A percentile compares a stretch with the other conserved stretches of the same genome.
Evolutionary conservation across 352 stramenopile species (phyloP).

Genomic region (Globisporangium takayamanum): DNA sequence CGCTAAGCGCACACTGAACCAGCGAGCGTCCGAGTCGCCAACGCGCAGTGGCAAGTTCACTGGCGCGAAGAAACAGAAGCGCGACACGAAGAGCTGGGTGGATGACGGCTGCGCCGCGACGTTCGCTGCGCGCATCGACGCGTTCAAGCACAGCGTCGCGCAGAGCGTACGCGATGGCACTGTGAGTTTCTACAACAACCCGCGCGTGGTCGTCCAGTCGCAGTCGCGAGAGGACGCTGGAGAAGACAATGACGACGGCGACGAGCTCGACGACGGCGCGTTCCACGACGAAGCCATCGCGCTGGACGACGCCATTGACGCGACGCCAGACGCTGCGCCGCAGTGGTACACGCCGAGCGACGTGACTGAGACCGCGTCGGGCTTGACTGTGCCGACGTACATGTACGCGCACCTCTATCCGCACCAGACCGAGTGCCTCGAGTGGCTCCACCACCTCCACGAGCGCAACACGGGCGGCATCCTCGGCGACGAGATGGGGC

Average conservation of each 20-base stretch:
- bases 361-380: conserved; percentile 50
- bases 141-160: conserved; percentile 23
- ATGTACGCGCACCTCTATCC: conserved; percentile 83
- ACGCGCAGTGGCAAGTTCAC: conserved; percentile 5
- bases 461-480: conserved; percentile 96
- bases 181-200: conserved; percentile 45
- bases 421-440: conserved; percentile 93
- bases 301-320: neutral
- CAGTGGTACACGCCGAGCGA: conserved; percentile 43
- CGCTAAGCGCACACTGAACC: neutral
- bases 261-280: conserved; percentile 27
- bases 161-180: conserved; percentile 17
- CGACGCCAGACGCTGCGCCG: conserved; percentile 1
- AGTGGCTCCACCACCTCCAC: conserved; percentile 97
- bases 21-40: neutral
- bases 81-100: conserved; percentile 20
- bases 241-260: conserved; percentile 4
- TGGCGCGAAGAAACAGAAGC: conserved; percentile 13
- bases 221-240: conserved; percentile 6
- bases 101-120: conserved; percentile 31
- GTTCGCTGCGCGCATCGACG: conserved; percentile 19
- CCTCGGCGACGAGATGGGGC: conserved; percentile 93
- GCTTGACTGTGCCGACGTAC: conserved; percentile 59
- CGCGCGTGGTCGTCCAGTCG: conserved; percentile 1
- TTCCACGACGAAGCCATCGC: conserved; percentile 24